Conservation (phyloP, 768 basidiomycete genomes). For the Macrolepiota fuliginosa region DNA sequence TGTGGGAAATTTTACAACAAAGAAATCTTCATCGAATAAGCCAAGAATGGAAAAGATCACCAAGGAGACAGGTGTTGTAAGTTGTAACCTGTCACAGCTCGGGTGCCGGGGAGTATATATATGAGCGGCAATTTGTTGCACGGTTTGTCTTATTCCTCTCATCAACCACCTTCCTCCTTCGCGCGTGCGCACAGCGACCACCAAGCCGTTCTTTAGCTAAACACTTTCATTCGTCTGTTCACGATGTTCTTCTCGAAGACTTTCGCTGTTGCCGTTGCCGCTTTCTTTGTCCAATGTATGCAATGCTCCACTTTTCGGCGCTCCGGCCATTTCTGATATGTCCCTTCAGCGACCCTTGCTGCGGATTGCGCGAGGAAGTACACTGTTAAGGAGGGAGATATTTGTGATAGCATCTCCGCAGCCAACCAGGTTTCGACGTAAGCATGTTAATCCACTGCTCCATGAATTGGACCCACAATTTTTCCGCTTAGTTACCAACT, state of each 20-base stretch:
- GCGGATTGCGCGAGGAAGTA: slow-evolving; percentile 56
- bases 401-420: slow-evolving; percentile 68
- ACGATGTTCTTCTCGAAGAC: slow-evolving; percentile 18
- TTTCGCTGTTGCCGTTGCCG: slow-evolving; percentile 40
- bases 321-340: not conserved
- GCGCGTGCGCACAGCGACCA: slow-evolving; percentile 1
- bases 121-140: slow-evolving; percentile 4
- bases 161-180: not conserved
- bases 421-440: slow-evolving; percentile 62
- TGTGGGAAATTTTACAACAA: not conserved
- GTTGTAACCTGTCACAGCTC: not conserved
- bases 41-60: not conserved
- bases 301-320: slow-evolving; percentile 5
- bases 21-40: not conserved
- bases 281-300: slow-evolving; percentile 44
- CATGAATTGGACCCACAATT: not conserved
- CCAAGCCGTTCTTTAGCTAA: slow-evolving; percentile 11
- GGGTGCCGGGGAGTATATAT: slow-evolving; percentile 5
- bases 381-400: slow-evolving; percentile 55
- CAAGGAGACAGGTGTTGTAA: slow-evolving; percentile 1
- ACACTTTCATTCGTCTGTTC: slow-evolving; percentile 3
- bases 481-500: slow-evolving; percentile 62
- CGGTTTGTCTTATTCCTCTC: not conserved
- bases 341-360: slow-evolving; percentile 29
- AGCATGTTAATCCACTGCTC: slow-evolving; percentile 19